Evolutionary conservation across 1,139 yeast species (phyloP).

Genomic region (Suhomyces yuchorum): DNA sequence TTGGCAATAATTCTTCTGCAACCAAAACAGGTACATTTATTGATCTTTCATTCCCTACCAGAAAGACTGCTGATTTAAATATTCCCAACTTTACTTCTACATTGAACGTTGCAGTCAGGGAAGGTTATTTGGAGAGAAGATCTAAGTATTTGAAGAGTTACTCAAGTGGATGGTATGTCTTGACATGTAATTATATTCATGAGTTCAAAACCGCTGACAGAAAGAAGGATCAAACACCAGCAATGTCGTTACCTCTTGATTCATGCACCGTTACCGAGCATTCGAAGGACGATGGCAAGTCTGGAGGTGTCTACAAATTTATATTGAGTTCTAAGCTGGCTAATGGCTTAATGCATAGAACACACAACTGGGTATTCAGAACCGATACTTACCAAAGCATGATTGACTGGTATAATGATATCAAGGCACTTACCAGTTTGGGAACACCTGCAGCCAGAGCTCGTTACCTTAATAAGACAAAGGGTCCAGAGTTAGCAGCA

Average conservation of each 20-base stretch:
- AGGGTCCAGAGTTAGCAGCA: slow-evolving; percentile 13
- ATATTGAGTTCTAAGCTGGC: slow-evolving; percentile 72
- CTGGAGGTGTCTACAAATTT: slow-evolving; percentile 70
- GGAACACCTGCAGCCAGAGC: slow-evolving; percentile 57
- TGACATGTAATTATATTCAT: slow-evolving; percentile 85
- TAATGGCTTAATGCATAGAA: slow-evolving; percentile 66
- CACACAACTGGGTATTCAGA: slow-evolving; percentile 92
- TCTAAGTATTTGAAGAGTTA: slow-evolving; percentile 89
- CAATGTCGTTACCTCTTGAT: slow-evolving; percentile 79
- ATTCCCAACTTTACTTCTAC: slow-evolving; percentile 74
- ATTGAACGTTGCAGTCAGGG: slow-evolving; percentile 67
- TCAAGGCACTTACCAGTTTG: slow-evolving; percentile 63
- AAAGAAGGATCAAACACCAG: slow-evolving; percentile 81
- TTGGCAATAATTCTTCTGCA: slow-evolving; percentile 26
- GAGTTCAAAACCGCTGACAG: slow-evolving; percentile 87
- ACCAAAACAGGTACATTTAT: slow-evolving; percentile 61
- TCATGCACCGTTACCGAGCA: slow-evolving; percentile 85
- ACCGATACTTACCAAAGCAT: slow-evolving; percentile 76
- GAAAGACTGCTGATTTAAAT: slow-evolving; percentile 61
- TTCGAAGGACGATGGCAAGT: slow-evolving; percentile 65
- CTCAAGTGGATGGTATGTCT: slow-evolving; percentile 86
- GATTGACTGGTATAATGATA: slow-evolving; percentile 83
- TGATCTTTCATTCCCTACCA: slow-evolving; percentile 68
- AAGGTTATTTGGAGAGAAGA: slow-evolving; percentile 84
- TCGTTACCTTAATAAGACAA: slow-evolving; percentile 23